These are phyloP conservation scores for Verticillium longisporum DNA, from an alignment of 2,329 filamentous ascomycete genomes.

Conservation along the genomic window DNA sequence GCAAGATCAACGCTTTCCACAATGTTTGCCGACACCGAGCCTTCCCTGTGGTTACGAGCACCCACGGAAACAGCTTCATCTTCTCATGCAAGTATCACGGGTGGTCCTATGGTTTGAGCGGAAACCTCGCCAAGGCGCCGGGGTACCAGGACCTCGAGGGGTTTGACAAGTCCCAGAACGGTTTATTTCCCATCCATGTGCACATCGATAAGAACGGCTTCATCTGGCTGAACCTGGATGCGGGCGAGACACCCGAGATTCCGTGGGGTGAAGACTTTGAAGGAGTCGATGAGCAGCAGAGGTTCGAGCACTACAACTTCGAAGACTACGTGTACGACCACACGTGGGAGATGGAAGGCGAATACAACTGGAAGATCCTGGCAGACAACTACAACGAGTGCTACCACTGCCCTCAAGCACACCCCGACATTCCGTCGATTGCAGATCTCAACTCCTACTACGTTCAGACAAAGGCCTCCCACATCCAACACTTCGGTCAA, in stretches of 20 bases:
- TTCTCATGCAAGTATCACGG: slow-evolving; percentile 56
- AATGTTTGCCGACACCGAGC: slow-evolving; percentile 57
- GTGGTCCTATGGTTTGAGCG: slow-evolving; percentile 53
- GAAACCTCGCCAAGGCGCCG: slow-evolving; percentile 53
- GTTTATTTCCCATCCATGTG: slow-evolving; percentile 47
- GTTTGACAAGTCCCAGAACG: slow-evolving; percentile 50
- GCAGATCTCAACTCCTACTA: slow-evolving; percentile 49
- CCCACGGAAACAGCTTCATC: slow-evolving; percentile 42
- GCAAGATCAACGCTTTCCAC: slow-evolving; percentile 52
- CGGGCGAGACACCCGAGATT: slow-evolving; percentile 32
- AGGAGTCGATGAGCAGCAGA: slow-evolving; percentile 35
- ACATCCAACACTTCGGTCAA: slow-evolving; percentile 44
- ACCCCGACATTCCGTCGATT: slow-evolving; percentile 50
- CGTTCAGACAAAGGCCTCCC: slow-evolving; percentile 38
- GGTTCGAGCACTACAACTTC: slow-evolving; percentile 38
- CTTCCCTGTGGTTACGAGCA: slow-evolving; percentile 47
- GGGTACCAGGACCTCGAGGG: slow-evolving; percentile 47
- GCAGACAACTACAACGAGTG: slow-evolving; percentile 62
- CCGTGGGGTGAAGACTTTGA: slow-evolving; percentile 46
- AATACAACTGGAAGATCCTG: slow-evolving; percentile 55
- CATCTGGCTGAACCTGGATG: slow-evolving; percentile 52
- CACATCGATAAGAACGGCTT: slow-evolving; percentile 47
- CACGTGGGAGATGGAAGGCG: slow-evolving; percentile 47
- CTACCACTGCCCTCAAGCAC: slow-evolving; percentile 55
- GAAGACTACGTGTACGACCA: slow-evolving; percentile 51